Evolutionary conservation across 768 basidiomycete species (phyloP).

Genomic region (Pisolithus marmoratus): DNA sequence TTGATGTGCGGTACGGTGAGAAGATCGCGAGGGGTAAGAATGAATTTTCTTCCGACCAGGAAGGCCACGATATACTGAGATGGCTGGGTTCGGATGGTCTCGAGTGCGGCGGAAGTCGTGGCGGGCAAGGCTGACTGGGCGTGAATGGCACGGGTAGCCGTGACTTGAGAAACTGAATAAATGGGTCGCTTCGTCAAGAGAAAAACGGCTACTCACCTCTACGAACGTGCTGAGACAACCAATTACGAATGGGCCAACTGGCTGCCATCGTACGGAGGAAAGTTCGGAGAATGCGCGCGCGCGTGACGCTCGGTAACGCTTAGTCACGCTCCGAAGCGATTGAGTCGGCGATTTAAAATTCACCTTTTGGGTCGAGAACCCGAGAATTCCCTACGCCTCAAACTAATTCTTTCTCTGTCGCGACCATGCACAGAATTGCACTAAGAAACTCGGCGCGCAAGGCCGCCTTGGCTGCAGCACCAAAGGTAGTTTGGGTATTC

Average conservation of each 20-base stretch:
- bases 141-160: constrained; percentile 23
- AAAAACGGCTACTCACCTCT: constrained; percentile 13
- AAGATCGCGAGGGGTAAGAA: constrained; percentile 85
- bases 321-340: constrained; percentile 11
- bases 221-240: constrained; percentile 20
- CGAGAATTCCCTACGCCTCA: constrained; percentile 35
- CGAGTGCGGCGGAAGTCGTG: constrained; percentile 59
- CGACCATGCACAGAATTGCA: constrained; percentile 79
- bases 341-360: constrained; percentile 27
- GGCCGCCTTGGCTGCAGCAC: constrained; percentile 61
- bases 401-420: constrained; percentile 38
- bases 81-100: constrained; percentile 84
- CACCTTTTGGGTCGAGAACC: constrained; percentile 26
- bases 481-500: constrained; percentile 44
- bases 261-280: neutral
- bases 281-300: no score
- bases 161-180: constrained; percentile 6
- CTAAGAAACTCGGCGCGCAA: constrained; percentile 79
- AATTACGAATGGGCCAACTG: constrained; percentile 19
- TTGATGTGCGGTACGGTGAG: constrained; percentile 91
- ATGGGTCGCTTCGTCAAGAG: constrained; percentile 1
- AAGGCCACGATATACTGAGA: constrained; percentile 89
- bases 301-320: constrained; percentile 7
- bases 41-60: constrained; percentile 81
- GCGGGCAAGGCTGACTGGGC: constrained; percentile 25